Conservation (phyloP, 73 alveolate genomes). For the Paramecium pentaurelia region DNA sequence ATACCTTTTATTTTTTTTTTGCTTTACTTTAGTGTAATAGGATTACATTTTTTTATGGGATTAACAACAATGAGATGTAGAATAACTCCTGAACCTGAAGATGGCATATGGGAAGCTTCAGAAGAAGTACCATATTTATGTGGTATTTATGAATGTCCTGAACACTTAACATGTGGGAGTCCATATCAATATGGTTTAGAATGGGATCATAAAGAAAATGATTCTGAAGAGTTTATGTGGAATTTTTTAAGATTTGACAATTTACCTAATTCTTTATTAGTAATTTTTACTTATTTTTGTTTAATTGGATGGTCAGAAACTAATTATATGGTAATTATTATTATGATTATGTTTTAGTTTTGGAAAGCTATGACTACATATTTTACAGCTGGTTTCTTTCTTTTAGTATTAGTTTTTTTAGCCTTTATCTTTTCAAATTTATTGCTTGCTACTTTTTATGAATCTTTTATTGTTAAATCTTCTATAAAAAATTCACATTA, state of each 20-base stretch:
- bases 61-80: slow-evolving; percentile 35
- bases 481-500: neutral
- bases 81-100: slow-evolving; percentile 48
- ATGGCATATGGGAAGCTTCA: slow-evolving; percentile 12
- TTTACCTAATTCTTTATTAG: slow-evolving; percentile 25
- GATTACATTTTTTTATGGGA: slow-evolving; percentile 56
- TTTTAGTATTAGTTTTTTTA: neutral
- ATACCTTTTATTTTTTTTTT: slow-evolving; percentile 36
- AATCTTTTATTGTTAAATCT: neutral
- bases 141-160: slow-evolving; percentile 25
- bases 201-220: slow-evolving; percentile 11
- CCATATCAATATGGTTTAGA: slow-evolving; percentile 54
- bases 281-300: slow-evolving; percentile 38
- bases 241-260: slow-evolving; percentile 32
- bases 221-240: slow-evolving; percentile 29
- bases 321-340: slow-evolving; percentile 20
- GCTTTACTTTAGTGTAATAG: slow-evolving; percentile 46
- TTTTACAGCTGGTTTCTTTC: slow-evolving; percentile 2
- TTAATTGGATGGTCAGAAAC: slow-evolving; percentile 58
- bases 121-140: neutral
- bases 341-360: neutral
- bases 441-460: slow-evolving; percentile 19
- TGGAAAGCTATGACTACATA: slow-evolving; percentile 32
- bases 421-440: slow-evolving; percentile 4
- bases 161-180: slow-evolving; percentile 4